Evolutionary conservation across 495 filamentous ascomycete genomes (phyloP), one percentile per base, ranked within the genome.

Genomic region (Podospora conica): DNA sequence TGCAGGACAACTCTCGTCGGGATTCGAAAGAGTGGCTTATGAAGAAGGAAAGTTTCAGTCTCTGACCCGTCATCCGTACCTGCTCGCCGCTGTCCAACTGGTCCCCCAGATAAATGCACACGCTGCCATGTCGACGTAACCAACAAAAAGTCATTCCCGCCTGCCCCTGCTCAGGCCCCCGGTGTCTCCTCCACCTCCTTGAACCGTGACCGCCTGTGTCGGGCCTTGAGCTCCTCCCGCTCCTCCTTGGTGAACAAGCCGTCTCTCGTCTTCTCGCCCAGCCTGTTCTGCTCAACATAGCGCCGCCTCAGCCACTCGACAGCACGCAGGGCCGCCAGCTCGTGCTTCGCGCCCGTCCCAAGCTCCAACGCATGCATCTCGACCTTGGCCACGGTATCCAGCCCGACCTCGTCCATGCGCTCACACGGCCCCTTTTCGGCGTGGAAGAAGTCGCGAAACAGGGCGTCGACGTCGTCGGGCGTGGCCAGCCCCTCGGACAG

Each of bases 401-500:
- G 66, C 0, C 82, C 81, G 3, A 84, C 75, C 61, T 75, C 74
- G 67, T 84, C 81, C 82, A 83, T 83, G 68, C 75, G 73, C 76
- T 75, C 69, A 61, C 80, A 84, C 10, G 79, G 78, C 0, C 80
- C 81, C 66, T 78, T 78, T 59, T 74, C 72, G 3, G 77, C 76
- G 48, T 77, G 69, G 69, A 84, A 83, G 67, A 79, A 82, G 53
- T 79, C 76, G 28, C 71, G 73, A 55, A 80, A 83, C 67, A 84
- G 74, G 0, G 72, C 73, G 68, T 84, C 81, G 53, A 82, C 69
- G 1, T 80, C 78, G 10, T 63, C 70, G 1, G 75, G 79, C 61
- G 68, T 71, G 6, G 74, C 79, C 2, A 82, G 77, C 0, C 79
- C 84, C 56, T 86, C 83, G 2, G 77, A 69, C 33, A 87, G 72